Evolutionary conservation across 2,329 filamentous ascomycete genomes (phyloP).

Genomic region (Colletotrichum siamense): DNA sequence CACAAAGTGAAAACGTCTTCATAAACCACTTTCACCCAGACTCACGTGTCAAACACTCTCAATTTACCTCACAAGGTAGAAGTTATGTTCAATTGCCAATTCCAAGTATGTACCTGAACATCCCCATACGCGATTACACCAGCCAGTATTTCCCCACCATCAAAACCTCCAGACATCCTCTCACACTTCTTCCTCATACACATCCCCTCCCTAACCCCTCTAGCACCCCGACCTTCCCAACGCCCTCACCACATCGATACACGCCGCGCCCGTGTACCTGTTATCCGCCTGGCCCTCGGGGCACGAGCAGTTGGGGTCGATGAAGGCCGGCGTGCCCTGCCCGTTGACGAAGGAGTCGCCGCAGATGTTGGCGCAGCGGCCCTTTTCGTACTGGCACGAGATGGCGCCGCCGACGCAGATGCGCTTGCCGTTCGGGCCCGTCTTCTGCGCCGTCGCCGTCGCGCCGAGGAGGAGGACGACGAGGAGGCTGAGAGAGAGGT

Average conservation of each 20-base stretch:
- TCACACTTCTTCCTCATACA: background rate
- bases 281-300: slow-evolving; percentile 5
- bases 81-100: too few species aligned
- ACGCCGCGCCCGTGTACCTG: slow-evolving; percentile 2
- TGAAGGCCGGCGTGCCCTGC: background rate
- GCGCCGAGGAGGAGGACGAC: background rate
- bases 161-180: too few species aligned
- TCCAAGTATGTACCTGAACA: too few species aligned
- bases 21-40: too few species aligned
- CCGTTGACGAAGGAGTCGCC: background rate
- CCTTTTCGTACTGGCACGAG: slow-evolving; percentile 8
- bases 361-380: slow-evolving; percentile 10
- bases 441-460: background rate
- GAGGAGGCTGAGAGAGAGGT: background rate
- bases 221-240: background rate
- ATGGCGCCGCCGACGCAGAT: slow-evolving; percentile 7
- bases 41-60: too few species aligned
- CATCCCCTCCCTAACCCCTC: background rate
- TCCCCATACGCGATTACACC: too few species aligned
- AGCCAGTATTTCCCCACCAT: too few species aligned
- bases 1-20: too few species aligned
- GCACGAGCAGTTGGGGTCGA: slow-evolving; percentile 8
- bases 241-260: background rate
- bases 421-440: background rate
- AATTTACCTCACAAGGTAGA: fast-evolving